These are phyloP conservation scores for Torrubiella hemipterigena DNA, from an alignment of 2,329 filamentous ascomycete species.

Conservation along the genomic window DNA sequence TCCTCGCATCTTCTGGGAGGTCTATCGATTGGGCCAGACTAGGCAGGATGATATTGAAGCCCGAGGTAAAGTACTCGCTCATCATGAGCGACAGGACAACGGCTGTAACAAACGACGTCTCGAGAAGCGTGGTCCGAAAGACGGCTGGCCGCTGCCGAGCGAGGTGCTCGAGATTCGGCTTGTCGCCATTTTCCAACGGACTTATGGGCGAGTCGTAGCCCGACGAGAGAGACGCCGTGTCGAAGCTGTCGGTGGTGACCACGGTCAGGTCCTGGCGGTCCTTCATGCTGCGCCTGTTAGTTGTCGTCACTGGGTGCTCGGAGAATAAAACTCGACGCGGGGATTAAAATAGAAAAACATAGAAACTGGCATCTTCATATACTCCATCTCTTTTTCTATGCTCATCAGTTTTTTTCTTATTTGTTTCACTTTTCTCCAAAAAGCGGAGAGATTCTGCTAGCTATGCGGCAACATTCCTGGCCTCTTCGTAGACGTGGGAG, in stretches of 20 bases:
- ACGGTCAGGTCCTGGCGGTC: background rate
- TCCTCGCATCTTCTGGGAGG: conserved; percentile 47
- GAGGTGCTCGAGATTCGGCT: conserved; percentile 36
- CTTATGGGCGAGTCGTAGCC: background rate
- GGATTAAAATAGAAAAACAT: too few relatives aligned
- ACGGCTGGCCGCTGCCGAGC: conserved; percentile 44
- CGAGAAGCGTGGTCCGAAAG: conserved; percentile 37
- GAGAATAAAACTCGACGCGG: background rate
- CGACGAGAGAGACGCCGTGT: background rate
- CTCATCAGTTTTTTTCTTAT: background rate
- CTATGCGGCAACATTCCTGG: conserved; percentile 1
- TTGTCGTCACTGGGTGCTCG: background rate
- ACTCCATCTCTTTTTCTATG: background rate
- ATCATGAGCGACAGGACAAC: conserved; percentile 6
- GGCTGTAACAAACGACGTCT: conserved; percentile 36
- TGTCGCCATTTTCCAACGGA: conserved; percentile 1
- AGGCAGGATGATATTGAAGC: conserved; percentile 39
- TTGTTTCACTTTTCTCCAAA: too few relatives aligned
- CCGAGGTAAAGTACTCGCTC: conserved; percentile 9
- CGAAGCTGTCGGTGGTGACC: background rate
- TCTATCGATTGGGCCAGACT: conserved; percentile 45
- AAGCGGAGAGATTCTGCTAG: background rate
- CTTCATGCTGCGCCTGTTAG: background rate
- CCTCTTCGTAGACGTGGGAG: too few relatives aligned
- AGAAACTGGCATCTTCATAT: too few relatives aligned